Evolutionary conservation across 108 stramenopile species (phyloP).

Genomic region (Discostella pseudostelligera): DNA sequence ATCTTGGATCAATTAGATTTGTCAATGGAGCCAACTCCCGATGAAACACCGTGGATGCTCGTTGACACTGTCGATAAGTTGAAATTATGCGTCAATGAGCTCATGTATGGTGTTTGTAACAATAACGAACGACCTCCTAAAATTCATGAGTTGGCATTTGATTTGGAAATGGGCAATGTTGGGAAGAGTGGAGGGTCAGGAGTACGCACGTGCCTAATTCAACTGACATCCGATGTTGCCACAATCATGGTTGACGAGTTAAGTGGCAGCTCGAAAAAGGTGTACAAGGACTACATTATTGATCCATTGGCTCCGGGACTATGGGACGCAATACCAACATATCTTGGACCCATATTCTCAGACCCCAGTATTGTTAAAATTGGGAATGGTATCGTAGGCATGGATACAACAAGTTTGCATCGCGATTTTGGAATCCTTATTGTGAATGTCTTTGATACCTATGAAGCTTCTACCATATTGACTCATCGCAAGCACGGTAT

Average conservation of each 20-base stretch:
- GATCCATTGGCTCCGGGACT: conserved; percentile 74
- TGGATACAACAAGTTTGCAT: conserved; percentile 87
- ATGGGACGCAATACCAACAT: conserved; percentile 55
- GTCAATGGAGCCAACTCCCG: conserved; percentile 46
- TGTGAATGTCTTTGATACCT: conserved; percentile 94
- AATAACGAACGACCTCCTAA: not conserved
- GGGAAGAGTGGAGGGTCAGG: conserved; percentile 18
- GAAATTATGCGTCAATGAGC: conserved; percentile 58
- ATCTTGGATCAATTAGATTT: conserved; percentile 46
- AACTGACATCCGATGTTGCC: conserved; percentile 59
- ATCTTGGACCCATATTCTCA: conserved; percentile 77
- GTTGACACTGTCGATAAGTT: conserved; percentile 70
- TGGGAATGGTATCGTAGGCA: conserved; percentile 86
- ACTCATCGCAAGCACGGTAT: conserved; percentile 28
- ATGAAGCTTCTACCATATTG: conserved; percentile 67
- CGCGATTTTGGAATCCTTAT: conserved; percentile 93
- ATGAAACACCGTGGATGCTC: conserved; percentile 50
- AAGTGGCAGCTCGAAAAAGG: conserved; percentile 6
- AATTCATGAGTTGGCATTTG: conserved; percentile 69
- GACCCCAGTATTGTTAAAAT: conserved; percentile 90
- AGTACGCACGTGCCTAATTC: conserved; percentile 67
- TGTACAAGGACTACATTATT: conserved; percentile 71
- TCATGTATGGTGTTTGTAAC: conserved; percentile 26
- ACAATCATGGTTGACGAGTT: not conserved
- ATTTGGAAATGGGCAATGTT: conserved; percentile 74